Conservation (phyloP, 306 rosid genomes). For the Cyamopsis tetragonoloba region DNA sequence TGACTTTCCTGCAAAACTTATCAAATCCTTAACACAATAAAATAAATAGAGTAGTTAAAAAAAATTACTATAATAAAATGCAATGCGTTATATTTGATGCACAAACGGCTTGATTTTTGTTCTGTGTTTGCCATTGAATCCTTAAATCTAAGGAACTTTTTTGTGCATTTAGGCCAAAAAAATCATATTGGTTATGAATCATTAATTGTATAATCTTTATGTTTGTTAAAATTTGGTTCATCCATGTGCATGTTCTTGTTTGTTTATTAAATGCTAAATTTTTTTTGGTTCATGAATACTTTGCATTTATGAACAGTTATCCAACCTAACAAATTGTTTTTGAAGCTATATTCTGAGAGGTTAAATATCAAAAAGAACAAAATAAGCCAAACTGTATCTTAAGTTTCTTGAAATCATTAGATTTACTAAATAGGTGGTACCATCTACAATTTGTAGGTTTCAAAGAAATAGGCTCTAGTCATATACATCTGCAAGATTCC, state of each 20-base stretch:
- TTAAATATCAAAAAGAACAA: no score
- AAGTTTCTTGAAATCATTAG: no score
- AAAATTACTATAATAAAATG: no score
- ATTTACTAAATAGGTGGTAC: no score
- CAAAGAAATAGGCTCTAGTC: no score
- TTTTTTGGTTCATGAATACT: neutral
- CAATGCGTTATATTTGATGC: no score
- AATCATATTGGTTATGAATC: neutral
- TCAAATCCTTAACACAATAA: no score
- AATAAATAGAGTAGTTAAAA: no score
- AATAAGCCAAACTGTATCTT: no score
- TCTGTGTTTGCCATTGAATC: conserved; percentile 6
- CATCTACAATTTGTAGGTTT: no score
- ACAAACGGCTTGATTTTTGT: neutral
- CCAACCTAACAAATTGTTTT: neutral
- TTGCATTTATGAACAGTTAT: neutral
- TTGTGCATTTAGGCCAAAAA: neutral
- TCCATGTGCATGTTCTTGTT: neutral
- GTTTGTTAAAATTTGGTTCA: neutral
- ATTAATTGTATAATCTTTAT: neutral
- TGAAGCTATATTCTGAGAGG: neutral
- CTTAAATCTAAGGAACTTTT: neutral
- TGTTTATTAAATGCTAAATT: neutral
- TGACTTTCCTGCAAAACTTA: no score
- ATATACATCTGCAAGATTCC: no score